Evolutionary conservation across 1,284 basidiomycete genomes (phyloP).

Genomic region (Singerocomus inundabilis): DNA sequence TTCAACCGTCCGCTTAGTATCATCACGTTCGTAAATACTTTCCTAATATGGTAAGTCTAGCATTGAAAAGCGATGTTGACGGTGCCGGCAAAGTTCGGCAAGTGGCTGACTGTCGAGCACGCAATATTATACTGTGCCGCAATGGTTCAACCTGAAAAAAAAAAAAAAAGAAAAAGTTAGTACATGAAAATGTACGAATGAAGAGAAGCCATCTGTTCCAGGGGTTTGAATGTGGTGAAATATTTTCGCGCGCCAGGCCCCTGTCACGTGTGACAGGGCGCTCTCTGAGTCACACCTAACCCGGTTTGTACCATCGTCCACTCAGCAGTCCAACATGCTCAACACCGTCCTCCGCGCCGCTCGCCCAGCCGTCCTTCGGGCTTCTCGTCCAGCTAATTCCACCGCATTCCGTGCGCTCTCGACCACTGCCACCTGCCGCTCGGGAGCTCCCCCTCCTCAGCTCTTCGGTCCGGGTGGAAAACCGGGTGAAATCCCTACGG

Average conservation of each 20-base stretch:
- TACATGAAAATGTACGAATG: no score
- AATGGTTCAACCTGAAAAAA: no score
- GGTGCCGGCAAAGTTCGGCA: conserved; percentile 1
- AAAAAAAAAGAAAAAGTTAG: no score
- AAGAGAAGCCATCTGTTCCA: no score
- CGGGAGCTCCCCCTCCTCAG: conserved; percentile 60
- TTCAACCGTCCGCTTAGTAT: conserved; percentile 10
- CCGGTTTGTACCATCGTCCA: conserved; percentile 28
- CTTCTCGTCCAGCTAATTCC: conserved; percentile 33
- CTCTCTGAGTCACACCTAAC: conserved; percentile 26
- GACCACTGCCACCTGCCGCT: conserved; percentile 50
- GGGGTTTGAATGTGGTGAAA: no score
- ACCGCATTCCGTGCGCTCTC: conserved; percentile 53
- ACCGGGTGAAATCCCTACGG: conserved; percentile 77
- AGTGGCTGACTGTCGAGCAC: no score
- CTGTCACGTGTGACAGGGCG: conserved; percentile 29
- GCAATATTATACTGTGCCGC: no score
- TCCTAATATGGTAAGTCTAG: conserved; percentile 23
- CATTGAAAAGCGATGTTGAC: conserved; percentile 1
- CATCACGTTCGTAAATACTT: conserved; percentile 33
- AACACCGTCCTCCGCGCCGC: conserved; percentile 37
- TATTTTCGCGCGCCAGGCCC: conserved; percentile 3
- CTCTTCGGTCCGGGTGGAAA: conserved; percentile 76
- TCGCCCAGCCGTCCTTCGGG: conserved; percentile 39
- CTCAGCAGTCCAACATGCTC: conserved; percentile 38